Percentiles rank a stretch among this genome's conserved stretches.
phyloP scores from a whole-genome alignment of 306 rosid genomes.

The Trifolium repens region DNA sequence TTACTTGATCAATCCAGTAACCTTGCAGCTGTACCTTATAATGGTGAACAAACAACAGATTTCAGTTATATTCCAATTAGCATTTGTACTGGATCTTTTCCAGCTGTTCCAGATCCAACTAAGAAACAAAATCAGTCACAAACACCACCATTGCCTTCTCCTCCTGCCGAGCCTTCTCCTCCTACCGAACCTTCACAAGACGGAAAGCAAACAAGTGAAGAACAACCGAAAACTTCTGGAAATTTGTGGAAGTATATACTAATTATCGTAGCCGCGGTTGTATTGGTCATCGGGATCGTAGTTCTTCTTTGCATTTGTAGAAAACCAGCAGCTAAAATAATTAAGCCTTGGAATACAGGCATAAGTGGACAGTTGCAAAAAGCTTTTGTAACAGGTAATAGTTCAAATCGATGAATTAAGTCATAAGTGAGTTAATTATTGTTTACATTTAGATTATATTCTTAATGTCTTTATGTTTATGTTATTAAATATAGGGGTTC shows the following conservation, averaged over 20 bases:
- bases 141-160: constrained; percentile 18
- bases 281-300: constrained; percentile 53
- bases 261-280: constrained; percentile 43
- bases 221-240: constrained; percentile 23
- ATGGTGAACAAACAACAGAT: constrained; percentile 43
- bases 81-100: constrained; percentile 76
- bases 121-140: constrained; percentile 47
- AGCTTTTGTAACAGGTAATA: constrained; percentile 88
- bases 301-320: constrained; percentile 62
- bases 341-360: constrained; percentile 93
- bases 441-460: not conserved
- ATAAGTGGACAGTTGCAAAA: constrained; percentile 93
- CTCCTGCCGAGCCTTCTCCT: not conserved
- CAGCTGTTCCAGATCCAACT: constrained; percentile 60
- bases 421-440: not conserved
- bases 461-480: constrained; percentile 19
- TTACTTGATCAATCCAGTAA: constrained; percentile 72
- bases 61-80: constrained; percentile 54
- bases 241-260: constrained; percentile 58
- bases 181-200: constrained; percentile 36
- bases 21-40: constrained; percentile 70
- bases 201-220: constrained; percentile 33
- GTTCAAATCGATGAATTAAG: not conserved
- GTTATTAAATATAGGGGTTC: constrained; percentile 70
- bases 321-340: constrained; percentile 66